Evolutionary conservation across 1,284 basidiomycete genomes (phyloP), one percentile per base, ranked within the genome.

Genomic region (Chiua sp.): DNA sequence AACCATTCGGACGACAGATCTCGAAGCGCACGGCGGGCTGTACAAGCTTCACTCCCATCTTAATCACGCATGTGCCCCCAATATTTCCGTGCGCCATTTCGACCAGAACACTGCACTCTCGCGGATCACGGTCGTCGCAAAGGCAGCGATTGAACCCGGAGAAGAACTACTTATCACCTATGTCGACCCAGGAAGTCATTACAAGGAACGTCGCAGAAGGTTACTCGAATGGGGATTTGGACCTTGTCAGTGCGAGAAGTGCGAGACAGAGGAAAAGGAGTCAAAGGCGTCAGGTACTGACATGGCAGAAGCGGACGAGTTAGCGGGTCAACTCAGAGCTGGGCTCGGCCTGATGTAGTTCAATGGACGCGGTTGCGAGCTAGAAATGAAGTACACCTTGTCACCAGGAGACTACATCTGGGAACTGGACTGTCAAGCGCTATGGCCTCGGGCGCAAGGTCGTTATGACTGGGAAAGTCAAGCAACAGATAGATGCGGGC

Each of bases 31-130:
- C 62, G 94, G 94, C 7, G 94, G 93, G 3, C 78, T 96, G 13
- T 96, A 96, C 75, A 82, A 84, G 10, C 82, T 97, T 12, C 94
- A 97, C 74, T 91, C 92, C 3, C 93, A 96, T 70, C 73, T 96
- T 46, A 96, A 96, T 75, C 94, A 96, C 73, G 83, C 83, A 18
- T 97, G 94, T 75, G 72, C 77, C 6, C 93, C 94, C 1, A 95
- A 94, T 71, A 67, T 91, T 49, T 88, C 89, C 42, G 87, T 92
- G 26, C 86, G 84, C 22, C 94, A 89, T 70, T 75, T 86, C 61
- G 81, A 91, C 73, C 84, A 84, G 65, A 84, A 86, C 58, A 82
- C 81, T 26, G 80, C 84, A 18, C 84, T 87, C 62, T 84, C 86
- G 28, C 86, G 89, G 48, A 88, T 94, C 66, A 87, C 88, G 0